Evolutionary conservation across 2,329 filamentous ascomycete species (phyloP), one percentile per base, ranked within the genome.

Genomic region (Aspergillus caelatus): DNA sequence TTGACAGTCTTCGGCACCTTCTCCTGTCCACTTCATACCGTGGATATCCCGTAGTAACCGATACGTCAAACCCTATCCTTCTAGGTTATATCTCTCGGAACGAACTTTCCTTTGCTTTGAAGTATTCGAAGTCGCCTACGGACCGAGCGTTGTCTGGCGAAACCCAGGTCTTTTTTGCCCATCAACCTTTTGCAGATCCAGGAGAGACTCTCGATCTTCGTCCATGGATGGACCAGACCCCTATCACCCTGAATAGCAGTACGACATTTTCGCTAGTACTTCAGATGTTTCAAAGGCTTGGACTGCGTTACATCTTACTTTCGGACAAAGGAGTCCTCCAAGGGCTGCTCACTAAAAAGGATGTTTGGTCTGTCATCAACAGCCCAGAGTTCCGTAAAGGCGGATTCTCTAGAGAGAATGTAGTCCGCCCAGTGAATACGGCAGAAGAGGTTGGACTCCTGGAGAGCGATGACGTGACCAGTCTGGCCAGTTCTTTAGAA

Each of bases 161-260:
- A 64, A 91, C 93, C 0, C 91, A 94, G 74, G 90, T 90, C 50
- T 93, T 91, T 78, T 97, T 99, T 79, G 85, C 88, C 1, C 92
- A 96, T 74, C 91, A 94, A 73, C 89, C 91, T 2, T 88, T 94
- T 60, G 90, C 91, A 0, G 92, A 96, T 72, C 91, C 92, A 0
- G 83, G 85, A 23, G 85, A 88, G 19, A 93, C 90, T 0, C 87
- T 99, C 45, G 95, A 99, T 78, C 85, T 99, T 12, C 85, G 94
- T 9, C 94, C 94, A 2, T 99, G 95, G 95, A 97, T 99, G 93
- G 95, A 99, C 77, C 94, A 97, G 78, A 99, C 95, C 0, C 95
- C 95, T 0, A 91, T 99, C 54, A 98, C 95, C 0, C 84, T 98
- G 21, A 91, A 93, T 48, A 89, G 88, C 26, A 87, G 89, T 66